Conservation (phyloP, 1,284 basidiomycete species). For the Malassezia globosa region DNA sequence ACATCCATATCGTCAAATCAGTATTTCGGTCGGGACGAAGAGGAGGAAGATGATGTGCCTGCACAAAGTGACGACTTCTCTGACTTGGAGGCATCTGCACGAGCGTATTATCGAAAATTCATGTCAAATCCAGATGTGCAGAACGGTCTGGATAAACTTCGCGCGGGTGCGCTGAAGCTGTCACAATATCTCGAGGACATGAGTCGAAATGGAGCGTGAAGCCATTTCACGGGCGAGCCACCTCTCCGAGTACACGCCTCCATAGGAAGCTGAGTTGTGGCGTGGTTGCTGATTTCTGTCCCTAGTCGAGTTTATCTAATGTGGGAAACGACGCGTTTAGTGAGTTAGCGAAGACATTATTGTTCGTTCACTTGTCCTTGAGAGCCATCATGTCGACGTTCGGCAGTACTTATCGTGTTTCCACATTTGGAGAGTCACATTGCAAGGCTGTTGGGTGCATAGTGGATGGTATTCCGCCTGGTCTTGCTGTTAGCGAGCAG, state of each 20-base stretch:
- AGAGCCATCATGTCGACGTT: constrained; percentile 72
- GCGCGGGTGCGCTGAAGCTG: constrained; percentile 42
- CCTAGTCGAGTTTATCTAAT: too few species aligned
- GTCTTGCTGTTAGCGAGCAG: constrained; percentile 63
- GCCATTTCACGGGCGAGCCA: too few species aligned
- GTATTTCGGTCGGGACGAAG: constrained; percentile 73
- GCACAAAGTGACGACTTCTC: constrained; percentile 32
- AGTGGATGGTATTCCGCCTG: constrained; percentile 91
- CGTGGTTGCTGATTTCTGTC: neutral
- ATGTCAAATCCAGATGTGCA: constrained; percentile 47
- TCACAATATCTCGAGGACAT: constrained; percentile 44
- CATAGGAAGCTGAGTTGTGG: constrained; percentile 5
- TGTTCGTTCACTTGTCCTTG: neutral
- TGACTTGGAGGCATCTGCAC: constrained; percentile 39
- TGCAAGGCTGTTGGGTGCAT: constrained; percentile 94
- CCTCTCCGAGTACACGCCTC: constrained; percentile 18
- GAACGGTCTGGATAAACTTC: constrained; percentile 42
- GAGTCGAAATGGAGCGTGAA: constrained; percentile 40
- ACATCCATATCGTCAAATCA: constrained; percentile 72
- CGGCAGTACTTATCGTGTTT: constrained; percentile 78
- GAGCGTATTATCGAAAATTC: constrained; percentile 42
- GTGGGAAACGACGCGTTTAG: neutral
- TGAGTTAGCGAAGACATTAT: neutral
- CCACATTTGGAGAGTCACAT: constrained; percentile 95
- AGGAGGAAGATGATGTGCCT: constrained; percentile 48